These are phyloP conservation scores for Iodosphaeria phyllophila DNA, from an alignment of 2,329 filamentous ascomycete genomes.

Conservation along the genomic window DNA sequence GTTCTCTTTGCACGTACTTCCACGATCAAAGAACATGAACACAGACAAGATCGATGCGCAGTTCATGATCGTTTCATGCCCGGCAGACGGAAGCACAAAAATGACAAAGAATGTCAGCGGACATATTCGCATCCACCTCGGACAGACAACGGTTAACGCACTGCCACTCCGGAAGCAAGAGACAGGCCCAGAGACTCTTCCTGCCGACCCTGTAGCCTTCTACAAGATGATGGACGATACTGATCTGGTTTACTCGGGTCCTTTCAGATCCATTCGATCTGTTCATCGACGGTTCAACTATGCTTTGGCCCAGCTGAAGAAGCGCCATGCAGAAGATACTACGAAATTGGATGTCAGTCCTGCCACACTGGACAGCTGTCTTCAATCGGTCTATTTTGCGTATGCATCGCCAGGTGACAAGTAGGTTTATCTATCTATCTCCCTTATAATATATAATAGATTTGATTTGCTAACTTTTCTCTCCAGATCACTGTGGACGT, in stretches of 20 bases:
- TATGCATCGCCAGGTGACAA: slow-evolving; percentile 20
- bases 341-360: slow-evolving; percentile 18
- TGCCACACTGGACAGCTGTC: slow-evolving; percentile 20
- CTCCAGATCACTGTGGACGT: slow-evolving; percentile 20
- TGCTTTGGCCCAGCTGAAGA: slow-evolving; percentile 13
- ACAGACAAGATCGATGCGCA: slow-evolving; percentile 10
- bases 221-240: slow-evolving; percentile 21
- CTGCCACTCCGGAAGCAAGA: slow-evolving; percentile 9
- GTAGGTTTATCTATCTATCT: slow-evolving; percentile 6
- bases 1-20: slow-evolving; percentile 14
- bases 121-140: slow-evolving; percentile 14
- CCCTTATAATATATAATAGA: background rate
- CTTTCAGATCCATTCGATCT: slow-evolving; percentile 16
- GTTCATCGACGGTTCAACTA: slow-evolving; percentile 18
- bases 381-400: slow-evolving; percentile 22
- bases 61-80: slow-evolving; percentile 16
- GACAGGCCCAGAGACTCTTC: slow-evolving; percentile 14
- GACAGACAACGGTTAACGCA: slow-evolving; percentile 6
- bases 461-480: background rate
- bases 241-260: slow-evolving; percentile 19
- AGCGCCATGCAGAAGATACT: slow-evolving; percentile 16
- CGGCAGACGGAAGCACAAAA: slow-evolving; percentile 11
- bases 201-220: slow-evolving; percentile 14
- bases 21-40: slow-evolving; percentile 2
- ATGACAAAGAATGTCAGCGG: slow-evolving; percentile 19